Evolutionary conservation across 441 rosid genomes (phyloP), one percentile per base, ranked within the genome.

Genomic region (Populus tomentosa): DNA sequence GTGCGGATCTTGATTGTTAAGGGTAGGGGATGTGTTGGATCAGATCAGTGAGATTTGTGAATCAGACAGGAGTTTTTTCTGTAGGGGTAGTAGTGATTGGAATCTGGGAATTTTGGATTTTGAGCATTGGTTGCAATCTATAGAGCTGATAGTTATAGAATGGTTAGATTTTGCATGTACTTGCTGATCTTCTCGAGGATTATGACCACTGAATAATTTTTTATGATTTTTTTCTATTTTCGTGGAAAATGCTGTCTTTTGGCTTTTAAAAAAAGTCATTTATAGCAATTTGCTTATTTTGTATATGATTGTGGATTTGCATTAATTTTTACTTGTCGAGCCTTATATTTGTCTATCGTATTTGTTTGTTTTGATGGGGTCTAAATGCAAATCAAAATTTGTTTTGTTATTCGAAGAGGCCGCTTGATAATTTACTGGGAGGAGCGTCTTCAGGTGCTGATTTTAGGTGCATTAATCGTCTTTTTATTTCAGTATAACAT

Each of bases 401-500:
- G 18, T 30, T 8, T 68, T 6, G n/a, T 35, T 32, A n/a, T 13
- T 32, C 5, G 11, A 32, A 68, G 20, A 18, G 20, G 9, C 71
- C 6, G 6, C 21, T 50, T 50, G 59, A 50, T 50, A 50, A 14
- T 16, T 50, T 50, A 50, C n/a, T 50, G 2, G 59, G 3, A 67
- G 32, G 6, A 16, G 21, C n/a, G 35, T 46, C 16, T 46, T 68
- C 71, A 1, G 38, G 0, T 75, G n/a, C 38, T 78, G 7, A 71
- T 78, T 66, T 69, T 70, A 11, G 28, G 21, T 23, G 16, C 46
- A 18, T 14, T 75, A 4, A 10, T 68, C 8, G 0, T 11, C 32
- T 64, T 70, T 74, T 23, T 30, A 28, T 66, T 74, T 74, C 81
- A 77, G 71, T 71, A 50, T 26, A 23, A 72, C 73, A 40, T 33